Evolutionary conservation across 2,329 filamentous ascomycete species (phyloP).

Genomic region (Claviceps sp.): DNA sequence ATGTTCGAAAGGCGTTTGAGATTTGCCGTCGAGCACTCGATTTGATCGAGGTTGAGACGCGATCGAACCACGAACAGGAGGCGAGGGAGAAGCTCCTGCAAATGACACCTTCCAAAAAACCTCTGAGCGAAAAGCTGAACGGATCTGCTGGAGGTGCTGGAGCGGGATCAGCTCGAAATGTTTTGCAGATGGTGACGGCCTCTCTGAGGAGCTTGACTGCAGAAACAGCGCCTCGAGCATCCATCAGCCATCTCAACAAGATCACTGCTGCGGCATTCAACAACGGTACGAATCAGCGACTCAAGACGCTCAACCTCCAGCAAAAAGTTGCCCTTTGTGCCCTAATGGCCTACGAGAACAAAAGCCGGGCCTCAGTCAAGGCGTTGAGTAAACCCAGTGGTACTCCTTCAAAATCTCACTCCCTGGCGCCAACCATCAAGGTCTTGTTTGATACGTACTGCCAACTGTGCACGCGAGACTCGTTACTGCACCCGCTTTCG

Average conservation of each 20-base stretch:
- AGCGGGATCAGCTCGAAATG: conserved; percentile 22
- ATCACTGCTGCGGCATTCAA: conserved; percentile 83
- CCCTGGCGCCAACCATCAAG: conserved; percentile 66
- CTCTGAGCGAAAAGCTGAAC: conserved; percentile 72
- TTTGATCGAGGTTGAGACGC: conserved; percentile 73
- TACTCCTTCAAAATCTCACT: conserved; percentile 49
- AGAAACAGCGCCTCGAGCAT: conserved; percentile 75
- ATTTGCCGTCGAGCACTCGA: conserved; percentile 84
- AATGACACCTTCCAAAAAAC: conserved; percentile 58
- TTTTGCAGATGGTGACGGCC: conserved; percentile 33
- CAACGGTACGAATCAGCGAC: conserved; percentile 72
- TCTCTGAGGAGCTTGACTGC: conserved; percentile 52
- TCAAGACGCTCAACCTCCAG: conserved; percentile 82
- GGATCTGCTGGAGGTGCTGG: conserved; percentile 31
- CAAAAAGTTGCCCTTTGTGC: conserved; percentile 92
- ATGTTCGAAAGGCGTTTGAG: conserved; percentile 89
- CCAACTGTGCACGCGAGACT: conserved; percentile 69
- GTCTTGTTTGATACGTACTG: conserved; percentile 75
- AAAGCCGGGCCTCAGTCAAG: conserved; percentile 40
- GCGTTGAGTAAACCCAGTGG: conserved; percentile 25
- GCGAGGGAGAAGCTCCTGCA: conserved; percentile 42
- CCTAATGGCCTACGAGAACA: conserved; percentile 73
- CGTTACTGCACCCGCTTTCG: conserved; percentile 79
- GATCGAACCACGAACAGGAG: conserved; percentile 55
- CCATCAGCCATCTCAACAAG: conserved; percentile 81